These are phyloP conservation scores for Podosphaera leucotricha DNA, from an alignment of 2,329 filamentous ascomycete genomes.

Conservation along the genomic window DNA sequence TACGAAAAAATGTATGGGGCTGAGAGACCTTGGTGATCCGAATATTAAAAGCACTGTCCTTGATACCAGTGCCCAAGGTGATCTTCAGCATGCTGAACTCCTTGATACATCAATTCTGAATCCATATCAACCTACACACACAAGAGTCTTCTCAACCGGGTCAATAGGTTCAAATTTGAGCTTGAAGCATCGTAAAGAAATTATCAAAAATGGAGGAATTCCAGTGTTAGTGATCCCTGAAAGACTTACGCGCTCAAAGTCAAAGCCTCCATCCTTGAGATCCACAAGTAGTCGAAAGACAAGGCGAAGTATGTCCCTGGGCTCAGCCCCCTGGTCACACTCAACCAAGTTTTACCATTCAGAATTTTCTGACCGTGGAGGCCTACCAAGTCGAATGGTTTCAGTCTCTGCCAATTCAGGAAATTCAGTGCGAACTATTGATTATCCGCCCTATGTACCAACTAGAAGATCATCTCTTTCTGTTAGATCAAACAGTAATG, in stretches of 20 bases:
- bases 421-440: conserved; percentile 26
- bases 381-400: conserved; percentile 7
- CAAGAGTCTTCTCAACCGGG: conserved; percentile 24
- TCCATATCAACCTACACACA: conserved; percentile 5
- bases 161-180: conserved; percentile 26
- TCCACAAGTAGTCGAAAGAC: conserved; percentile 36
- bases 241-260: conserved; percentile 25
- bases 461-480: conserved; percentile 35
- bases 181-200: conserved; percentile 30
- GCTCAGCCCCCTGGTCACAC: conserved; percentile 23
- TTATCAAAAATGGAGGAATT: conserved; percentile 34
- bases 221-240: conserved; percentile 39
- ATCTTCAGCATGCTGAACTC: background rate
- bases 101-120: background rate
- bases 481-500: conserved; percentile 32
- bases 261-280: conserved; percentile 28
- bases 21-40: conserved; percentile 23
- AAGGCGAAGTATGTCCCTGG: conserved; percentile 27
- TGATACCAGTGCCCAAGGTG: background rate
- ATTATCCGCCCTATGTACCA: conserved; percentile 34
- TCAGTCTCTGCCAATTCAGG: conserved; percentile 14
- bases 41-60: conserved; percentile 18
- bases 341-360: conserved; percentile 21
- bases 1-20: conserved; percentile 28
- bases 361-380: conserved; percentile 18